A percentile compares a stretch with the other conserved stretches of the same genome.
These are phyloP conservation scores for Hypoxylon sp. DNA, from an alignment of 2,329 filamentous ascomycete species.

Conservation along the genomic window DNA sequence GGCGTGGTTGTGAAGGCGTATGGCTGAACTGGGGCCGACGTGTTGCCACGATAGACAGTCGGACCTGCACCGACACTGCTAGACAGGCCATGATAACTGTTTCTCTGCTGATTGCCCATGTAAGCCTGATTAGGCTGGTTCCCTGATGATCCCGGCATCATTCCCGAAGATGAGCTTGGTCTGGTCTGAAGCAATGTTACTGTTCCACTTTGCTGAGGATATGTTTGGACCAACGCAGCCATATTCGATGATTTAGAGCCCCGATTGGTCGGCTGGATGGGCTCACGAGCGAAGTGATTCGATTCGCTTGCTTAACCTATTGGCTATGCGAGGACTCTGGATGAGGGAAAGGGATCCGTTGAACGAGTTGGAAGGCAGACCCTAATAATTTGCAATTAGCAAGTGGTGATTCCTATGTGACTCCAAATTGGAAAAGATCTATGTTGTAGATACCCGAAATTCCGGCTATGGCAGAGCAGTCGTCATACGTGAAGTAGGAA, in stretches of 20 bases:
- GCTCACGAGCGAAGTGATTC: conserved; percentile 41
- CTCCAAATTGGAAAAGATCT: background rate
- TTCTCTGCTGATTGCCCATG: conserved; percentile 63
- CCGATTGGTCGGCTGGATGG: conserved; percentile 36
- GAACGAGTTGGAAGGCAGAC: conserved; percentile 13
- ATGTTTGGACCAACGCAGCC: conserved; percentile 88
- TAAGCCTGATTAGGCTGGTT: conserved; percentile 68
- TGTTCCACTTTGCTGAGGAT: conserved; percentile 80
- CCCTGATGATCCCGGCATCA: conserved; percentile 66
- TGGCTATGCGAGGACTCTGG: conserved; percentile 20
- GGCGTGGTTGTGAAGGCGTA: conserved; percentile 84
- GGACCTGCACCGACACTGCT: conserved; percentile 61
- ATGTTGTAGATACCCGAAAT: background rate
- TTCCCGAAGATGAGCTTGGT: conserved; percentile 74
- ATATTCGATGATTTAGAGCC: conserved; percentile 62
- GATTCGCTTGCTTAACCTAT: conserved; percentile 39
- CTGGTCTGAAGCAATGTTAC: conserved; percentile 83
- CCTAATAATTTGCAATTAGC: conserved; percentile 28
- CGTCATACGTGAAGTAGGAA: background rate
- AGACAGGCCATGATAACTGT: conserved; percentile 66
- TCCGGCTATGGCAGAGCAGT: background rate
- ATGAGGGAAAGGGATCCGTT: conserved; percentile 17
- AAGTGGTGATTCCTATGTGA: conserved; percentile 4
- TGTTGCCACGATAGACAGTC: conserved; percentile 68
- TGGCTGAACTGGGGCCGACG: conserved; percentile 75